Base-by-base conservation (phyloP, 2,329 filamentous ascomycete genomes). In the Penicillium sp. region DNA sequence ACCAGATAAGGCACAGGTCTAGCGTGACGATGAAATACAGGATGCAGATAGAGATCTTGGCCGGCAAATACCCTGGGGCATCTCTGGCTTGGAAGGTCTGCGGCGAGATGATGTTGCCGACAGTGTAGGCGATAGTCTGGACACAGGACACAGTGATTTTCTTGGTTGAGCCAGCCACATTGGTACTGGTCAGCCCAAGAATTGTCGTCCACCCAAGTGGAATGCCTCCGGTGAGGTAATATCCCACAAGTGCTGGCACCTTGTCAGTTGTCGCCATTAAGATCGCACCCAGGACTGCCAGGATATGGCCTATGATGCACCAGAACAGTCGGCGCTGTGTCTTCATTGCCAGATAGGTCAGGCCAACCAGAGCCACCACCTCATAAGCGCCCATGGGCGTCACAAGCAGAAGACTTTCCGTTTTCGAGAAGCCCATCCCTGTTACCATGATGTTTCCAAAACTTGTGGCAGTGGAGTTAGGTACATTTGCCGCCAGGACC, bases 91-190 rank as follows among this genome's bases (percentile, higher is more conserved):
- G 71, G 57, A 78, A 78, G 0, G 73, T 77, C 51, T 76, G 74
- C 2, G 74, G 75, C 0, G 67, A 70, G 46, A 77, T 75, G 52
- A 77, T 76, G 50, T 77, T 77, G 18, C 74, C 75, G 10, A 75
- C 65, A 0, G 68, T 71, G 51, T 75, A 74, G 2, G 67, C 68
- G n/a, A 73, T 69, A 4, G 66, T 68, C 18, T 68, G 62, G 54
- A 73, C 67, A n/a, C 63, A 65, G 9, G 65, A 64, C 8, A 73
- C 69, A 6, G 70, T 72, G 13, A 71, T 62, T 46, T 73, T 73
- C 62, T 74, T 73, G 0, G 71, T 73, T 4, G 65, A 72, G 8
- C 72, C 71, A 1, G 69, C 69, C 5, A 71, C 64, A 39, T 73
- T 73, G n/a, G 66, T 70, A 32, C 69, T 71, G 37, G 70, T 70